Base-by-base conservation (phyloP, 306 rosid species). In the Sesbania bispinosa region DNA sequence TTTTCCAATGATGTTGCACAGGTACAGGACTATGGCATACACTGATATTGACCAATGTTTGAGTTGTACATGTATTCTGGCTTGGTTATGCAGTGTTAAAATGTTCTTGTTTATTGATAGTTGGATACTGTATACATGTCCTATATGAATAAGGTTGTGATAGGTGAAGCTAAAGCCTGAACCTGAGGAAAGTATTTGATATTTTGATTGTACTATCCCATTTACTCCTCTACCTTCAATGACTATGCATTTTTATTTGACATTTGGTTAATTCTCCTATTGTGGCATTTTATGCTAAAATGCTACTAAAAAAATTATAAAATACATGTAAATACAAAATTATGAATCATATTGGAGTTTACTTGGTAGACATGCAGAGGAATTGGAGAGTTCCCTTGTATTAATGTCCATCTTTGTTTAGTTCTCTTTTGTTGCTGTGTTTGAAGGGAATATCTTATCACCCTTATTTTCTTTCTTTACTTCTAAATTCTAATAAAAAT, bases 1-100 rank as follows among this genome's bases (percentile, higher is more conserved):
- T 94, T 94, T 77, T 90, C 98, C 36, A 83, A 82, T 23, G 98
- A 90, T 78, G 97, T 94, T 66, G 90, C 97, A 67, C 96, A 90
- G 94, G 97, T 94, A 89, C 68, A 57, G 16, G 35, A 47, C 67
- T 13, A 50, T 38, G 14, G 39, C 55, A 15, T 69, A 13, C 46
- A 63, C 36, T 42, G 19, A 61, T 47, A 27, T 41, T 67, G 68
- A 30, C 7, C 7, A 24, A 16, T 33, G 24, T 77, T 58, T 32
- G 16, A 45, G 15, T 73, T 57, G 38, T 50, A n/a, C 60, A 7
- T 38, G 67, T 23, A 47, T 50, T 66, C 38, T 73, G 73, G 55
- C 74, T 55, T 77, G 59, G 35, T 75, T 53, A 20, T 69, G 48
- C 47, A 26, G 33, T 52, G 36, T 41, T 42, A 15, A 46, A 61